phyloP scores from a whole-genome alignment of 2,329 filamentous ascomycete species.

The Cladobotryum protrusum region DNA sequence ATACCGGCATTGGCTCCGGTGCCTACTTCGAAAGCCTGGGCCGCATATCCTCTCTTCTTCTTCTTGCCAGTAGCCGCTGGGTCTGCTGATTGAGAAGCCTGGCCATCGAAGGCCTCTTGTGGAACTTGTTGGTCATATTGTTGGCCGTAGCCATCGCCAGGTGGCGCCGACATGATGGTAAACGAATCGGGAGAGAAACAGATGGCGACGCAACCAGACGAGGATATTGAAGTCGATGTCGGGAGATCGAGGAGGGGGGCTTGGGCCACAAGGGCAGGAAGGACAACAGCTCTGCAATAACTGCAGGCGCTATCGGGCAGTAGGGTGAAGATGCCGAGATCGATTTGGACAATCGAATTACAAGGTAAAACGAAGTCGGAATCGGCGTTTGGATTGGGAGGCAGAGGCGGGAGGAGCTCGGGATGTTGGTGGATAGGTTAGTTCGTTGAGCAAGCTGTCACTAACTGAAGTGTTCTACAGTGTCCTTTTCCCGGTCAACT shows the following conservation, averaged over 20 bases:
- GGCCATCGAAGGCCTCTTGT: constrained; percentile 30
- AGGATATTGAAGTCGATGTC: constrained; percentile 6
- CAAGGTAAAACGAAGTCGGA: constrained; percentile 3
- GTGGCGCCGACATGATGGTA: constrained; percentile 51
- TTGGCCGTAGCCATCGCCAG: constrained; percentile 49
- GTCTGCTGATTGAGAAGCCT: constrained; percentile 27
- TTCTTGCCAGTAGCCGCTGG: constrained; percentile 53
- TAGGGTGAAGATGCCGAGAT: neutral
- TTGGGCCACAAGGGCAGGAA: constrained; percentile 1
- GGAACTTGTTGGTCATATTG: constrained; percentile 39
- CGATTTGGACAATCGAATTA: constrained; percentile 3
- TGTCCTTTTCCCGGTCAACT: constrained; percentile 12
- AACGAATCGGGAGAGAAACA: constrained; percentile 19
- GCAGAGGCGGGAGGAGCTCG: constrained; percentile 6
- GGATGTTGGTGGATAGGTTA: constrained; percentile 4
- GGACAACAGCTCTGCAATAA: constrained; percentile 9
- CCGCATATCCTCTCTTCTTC: constrained; percentile 94
- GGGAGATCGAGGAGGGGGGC: constrained; percentile 1
- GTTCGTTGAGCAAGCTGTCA: constrained; percentile 7
- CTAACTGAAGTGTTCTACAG: constrained; percentile 3
- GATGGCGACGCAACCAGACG: constrained; percentile 17
- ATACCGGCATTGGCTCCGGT: constrained; percentile 70
- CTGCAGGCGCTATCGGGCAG: constrained; percentile 7
- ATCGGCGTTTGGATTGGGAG: constrained; percentile 10
- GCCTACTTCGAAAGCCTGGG: constrained; percentile 89